These are phyloP conservation scores for Phytophthora fragariae DNA, from an alignment of 352 stramenopile genomes.

Conservation along the genomic window DNA sequence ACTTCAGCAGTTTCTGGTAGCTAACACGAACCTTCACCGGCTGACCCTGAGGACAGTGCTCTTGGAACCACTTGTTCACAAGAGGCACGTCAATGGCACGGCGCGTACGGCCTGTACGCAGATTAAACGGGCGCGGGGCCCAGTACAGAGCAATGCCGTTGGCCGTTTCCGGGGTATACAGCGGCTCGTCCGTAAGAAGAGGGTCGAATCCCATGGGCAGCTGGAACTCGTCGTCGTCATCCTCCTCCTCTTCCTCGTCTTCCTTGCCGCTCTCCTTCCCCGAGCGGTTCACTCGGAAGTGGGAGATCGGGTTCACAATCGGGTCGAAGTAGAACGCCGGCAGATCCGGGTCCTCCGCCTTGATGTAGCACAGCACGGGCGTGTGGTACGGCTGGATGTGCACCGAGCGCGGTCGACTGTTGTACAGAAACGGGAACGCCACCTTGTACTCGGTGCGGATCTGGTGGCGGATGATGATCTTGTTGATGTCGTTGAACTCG, in stretches of 20 bases:
- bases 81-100: conserved; percentile 98
- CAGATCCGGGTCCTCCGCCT: conserved; percentile 94
- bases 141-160: conserved; percentile 99
- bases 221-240: conserved; percentile 90
- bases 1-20: conserved; percentile 99
- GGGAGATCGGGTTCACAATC: conserved; percentile 98
- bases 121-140: conserved; percentile 98
- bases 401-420: conserved; percentile 96
- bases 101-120: conserved; percentile 95
- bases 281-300: conserved; percentile 88
- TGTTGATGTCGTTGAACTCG: conserved; percentile 99
- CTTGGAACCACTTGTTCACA: conserved; percentile 99
- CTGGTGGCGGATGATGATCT: conserved; percentile 99
- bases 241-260: conserved; percentile 53
- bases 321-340: conserved; percentile 98
- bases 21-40: conserved; percentile 99
- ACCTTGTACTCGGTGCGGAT: conserved; percentile 99
- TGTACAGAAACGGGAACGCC: conserved; percentile 99
- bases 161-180: conserved; percentile 96
- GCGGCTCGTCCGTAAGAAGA: conserved; percentile 92
- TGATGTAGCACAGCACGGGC: conserved; percentile 97
- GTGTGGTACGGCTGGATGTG: conserved; percentile 97
- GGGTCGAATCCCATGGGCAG: conserved; percentile 90
- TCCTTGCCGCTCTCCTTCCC: conserved; percentile 49
- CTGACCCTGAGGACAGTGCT: conserved; percentile 98